Evolutionary conservation across 2,329 filamentous ascomycete genomes (phyloP), one percentile per base, ranked within the genome.

Genomic region (Phialocephala sp.): DNA sequence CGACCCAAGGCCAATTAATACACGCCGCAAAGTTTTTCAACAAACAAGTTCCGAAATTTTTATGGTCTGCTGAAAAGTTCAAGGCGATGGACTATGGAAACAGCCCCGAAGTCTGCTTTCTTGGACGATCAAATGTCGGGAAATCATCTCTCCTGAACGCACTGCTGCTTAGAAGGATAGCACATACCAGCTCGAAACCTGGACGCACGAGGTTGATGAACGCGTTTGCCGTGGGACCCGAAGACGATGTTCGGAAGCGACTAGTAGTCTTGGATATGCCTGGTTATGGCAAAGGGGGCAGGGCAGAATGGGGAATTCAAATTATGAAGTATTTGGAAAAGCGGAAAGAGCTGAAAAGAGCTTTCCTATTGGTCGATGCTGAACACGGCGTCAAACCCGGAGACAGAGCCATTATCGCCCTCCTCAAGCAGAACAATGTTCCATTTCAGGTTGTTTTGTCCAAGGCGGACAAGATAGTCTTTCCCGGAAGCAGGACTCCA

Each of bases 61-160:
- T 90, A 63, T 89, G 85, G 81, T 86, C 84, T 2, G 82, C 84
- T 8, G 80, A 82, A 18, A 82, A 85, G 65, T 91, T 91, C 77
- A 85, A 85, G 69, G 79, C 80, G 3, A 85, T 89, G 65, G 84
- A 86, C 8, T 78, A 80, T 63, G 81, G 81, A 9, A 72, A 76
- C 45, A 73, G 73, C 27, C 72, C 77, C 14, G 75, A 79, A 67
- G 75, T 80, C 15, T 77, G 76, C 47, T 90, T 92, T 73, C 80
- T 92, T 4, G 89, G 89, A 20, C 84, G 89, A 56, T 88, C 85
- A 45, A 92, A 92, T 72, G 89, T 90, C 6, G 89, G 89, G 61
- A 92, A 92, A 77, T 87, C 84, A 62, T 86, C 83, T 1, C 74
- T 92, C 4, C 79, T 92, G 32, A 92, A 92, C 74, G 85, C 86